Percentiles rank a stretch among this genome's conserved stretches.
Evolutionary conservation across 306 rosid species (phyloP).

Genomic region (cucumber (Cucumis sativus)): DNA sequence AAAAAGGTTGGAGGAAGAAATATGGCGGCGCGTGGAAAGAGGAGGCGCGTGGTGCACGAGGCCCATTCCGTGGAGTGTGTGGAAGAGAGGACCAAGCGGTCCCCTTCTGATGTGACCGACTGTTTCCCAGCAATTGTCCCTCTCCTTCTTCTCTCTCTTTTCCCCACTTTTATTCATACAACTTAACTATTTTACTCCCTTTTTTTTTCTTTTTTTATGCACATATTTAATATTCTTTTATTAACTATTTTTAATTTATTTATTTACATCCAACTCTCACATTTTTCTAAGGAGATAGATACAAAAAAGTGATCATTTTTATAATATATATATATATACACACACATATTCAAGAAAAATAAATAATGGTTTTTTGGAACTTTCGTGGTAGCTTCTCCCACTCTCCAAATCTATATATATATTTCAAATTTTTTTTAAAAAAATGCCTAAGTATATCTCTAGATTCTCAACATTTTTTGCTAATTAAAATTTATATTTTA

Average conservation of each 20-base stretch:
- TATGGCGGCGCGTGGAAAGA: not conserved
- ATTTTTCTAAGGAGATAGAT: not conserved
- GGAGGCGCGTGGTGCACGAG: not conserved
- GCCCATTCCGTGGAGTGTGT: not conserved
- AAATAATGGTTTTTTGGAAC: too few species aligned
- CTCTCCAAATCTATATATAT: too few species aligned
- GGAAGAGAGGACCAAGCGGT: conserved; percentile 13
- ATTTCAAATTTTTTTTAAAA: not conserved
- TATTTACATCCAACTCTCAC: not conserved
- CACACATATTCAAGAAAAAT: not conserved
- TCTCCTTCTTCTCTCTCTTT: not conserved
- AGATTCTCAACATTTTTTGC: not conserved
- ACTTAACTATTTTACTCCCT: not conserved
- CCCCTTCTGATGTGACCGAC: conserved; percentile 50
- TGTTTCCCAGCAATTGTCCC: conserved; percentile 27
- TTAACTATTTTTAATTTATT: not conserved
- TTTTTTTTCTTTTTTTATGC: not conserved
- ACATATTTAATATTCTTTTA: not conserved
- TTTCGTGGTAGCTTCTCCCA: too few species aligned
- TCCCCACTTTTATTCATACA: not conserved
- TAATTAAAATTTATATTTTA: too few species aligned
- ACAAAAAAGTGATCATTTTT: not conserved
- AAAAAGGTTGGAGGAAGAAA: too few species aligned
- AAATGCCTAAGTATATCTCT: not conserved
- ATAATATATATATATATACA: too few species aligned